Percentiles rank a stretch among this genome's conserved stretches.
phyloP scores from a whole-genome alignment of 805 yeast genomes.

The Priceomyces fermenticarens region DNA sequence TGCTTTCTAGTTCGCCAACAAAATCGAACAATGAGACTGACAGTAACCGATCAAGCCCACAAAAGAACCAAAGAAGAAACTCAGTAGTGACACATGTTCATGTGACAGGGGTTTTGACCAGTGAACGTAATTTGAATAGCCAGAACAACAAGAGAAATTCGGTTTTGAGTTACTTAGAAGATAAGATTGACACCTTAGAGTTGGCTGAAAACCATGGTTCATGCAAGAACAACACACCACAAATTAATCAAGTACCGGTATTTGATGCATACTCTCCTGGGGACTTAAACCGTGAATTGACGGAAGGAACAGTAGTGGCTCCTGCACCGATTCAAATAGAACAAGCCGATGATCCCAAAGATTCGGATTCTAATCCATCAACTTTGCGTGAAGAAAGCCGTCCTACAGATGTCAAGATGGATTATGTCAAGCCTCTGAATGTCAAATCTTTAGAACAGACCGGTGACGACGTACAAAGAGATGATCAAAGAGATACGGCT shows the following conservation, averaged over 20 bases:
- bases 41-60: conserved; percentile 9
- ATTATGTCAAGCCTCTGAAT: too few species aligned
- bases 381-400: neutral
- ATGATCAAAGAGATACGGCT: too few species aligned
- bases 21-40: conserved; percentile 16
- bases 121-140: conserved; percentile 15
- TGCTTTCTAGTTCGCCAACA: conserved; percentile 38
- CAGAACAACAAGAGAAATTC: conserved; percentile 35
- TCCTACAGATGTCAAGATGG: too few species aligned
- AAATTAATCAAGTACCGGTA: conserved; percentile 28
- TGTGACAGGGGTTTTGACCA: conserved; percentile 41
- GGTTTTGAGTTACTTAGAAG: conserved; percentile 42
- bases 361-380: neutral
- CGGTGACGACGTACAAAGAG: too few species aligned
- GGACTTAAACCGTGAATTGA: conserved; percentile 1
- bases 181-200: conserved; percentile 41
- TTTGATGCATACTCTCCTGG: conserved; percentile 16
- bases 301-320: conserved; percentile 2
- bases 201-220: conserved; percentile 30
- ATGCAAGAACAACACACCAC: conserved; percentile 21
- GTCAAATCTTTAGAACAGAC: too few species aligned
- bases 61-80: conserved; percentile 26
- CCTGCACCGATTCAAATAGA: conserved; percentile 9
- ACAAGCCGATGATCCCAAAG: neutral
- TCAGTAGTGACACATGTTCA: conserved; percentile 42